Conservation (phyloP, 2,329 filamentous ascomycete genomes). For the Fusarium setosum region DNA sequence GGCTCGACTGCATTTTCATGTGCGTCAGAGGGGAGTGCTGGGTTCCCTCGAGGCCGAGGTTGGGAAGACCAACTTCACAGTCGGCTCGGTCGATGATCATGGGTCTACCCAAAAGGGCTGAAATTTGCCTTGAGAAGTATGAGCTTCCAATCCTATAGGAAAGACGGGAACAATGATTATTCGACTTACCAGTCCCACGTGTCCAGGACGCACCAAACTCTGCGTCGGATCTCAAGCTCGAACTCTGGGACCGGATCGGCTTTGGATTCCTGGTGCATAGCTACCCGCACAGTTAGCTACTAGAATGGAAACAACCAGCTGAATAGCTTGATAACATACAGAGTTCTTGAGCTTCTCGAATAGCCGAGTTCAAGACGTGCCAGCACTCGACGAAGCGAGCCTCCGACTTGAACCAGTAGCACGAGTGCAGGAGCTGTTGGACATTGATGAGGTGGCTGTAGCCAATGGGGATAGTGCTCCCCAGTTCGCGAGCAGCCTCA, state of each 20-base stretch:
- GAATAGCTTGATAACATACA: slow-evolving; percentile 31
- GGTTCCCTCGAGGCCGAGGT: slow-evolving; percentile 47
- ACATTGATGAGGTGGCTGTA: slow-evolving; percentile 48
- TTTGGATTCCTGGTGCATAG: slow-evolving; percentile 46
- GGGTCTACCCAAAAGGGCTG: slow-evolving; percentile 47
- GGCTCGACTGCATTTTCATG: slow-evolving; percentile 51
- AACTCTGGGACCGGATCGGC: slow-evolving; percentile 45
- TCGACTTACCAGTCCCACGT: slow-evolving; percentile 52
- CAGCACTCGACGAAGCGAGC: slow-evolving; percentile 51
- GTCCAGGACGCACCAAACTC: slow-evolving; percentile 51
- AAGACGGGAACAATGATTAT: neutral
- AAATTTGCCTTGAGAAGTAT: slow-evolving; percentile 48
- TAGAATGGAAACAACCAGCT: no score
- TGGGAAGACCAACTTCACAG: slow-evolving; percentile 47
- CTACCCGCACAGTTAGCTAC: slow-evolving; percentile 31
- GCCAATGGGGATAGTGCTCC: slow-evolving; percentile 47
- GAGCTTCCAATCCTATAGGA: neutral
- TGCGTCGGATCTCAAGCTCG: slow-evolving; percentile 50
- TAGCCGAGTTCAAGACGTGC: slow-evolving; percentile 50
- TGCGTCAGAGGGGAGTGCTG: slow-evolving; percentile 47
- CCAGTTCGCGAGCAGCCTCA: slow-evolving; percentile 47
- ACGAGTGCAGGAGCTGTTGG: slow-evolving; percentile 51
- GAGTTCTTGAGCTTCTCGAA: slow-evolving; percentile 51
- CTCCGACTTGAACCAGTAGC: slow-evolving; percentile 52
- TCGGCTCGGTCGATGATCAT: slow-evolving; percentile 50